These are phyloP conservation scores for Meira nashicola DNA, from an alignment of 1,284 basidiomycete genomes.

Conservation along the genomic window DNA sequence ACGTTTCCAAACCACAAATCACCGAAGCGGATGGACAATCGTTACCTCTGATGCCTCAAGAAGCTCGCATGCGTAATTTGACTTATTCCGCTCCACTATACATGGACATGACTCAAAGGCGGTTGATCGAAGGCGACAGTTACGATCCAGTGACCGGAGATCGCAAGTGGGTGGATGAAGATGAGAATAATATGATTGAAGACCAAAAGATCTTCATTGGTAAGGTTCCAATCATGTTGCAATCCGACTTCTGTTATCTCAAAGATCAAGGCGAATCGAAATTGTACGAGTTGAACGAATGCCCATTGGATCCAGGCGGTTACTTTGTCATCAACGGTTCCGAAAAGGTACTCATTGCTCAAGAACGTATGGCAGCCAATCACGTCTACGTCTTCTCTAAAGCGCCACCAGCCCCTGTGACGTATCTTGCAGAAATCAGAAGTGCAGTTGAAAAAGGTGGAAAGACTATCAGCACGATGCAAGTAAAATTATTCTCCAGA, in stretches of 20 bases:
- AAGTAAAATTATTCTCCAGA: conserved; percentile 92
- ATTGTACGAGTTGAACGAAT: conserved; percentile 88
- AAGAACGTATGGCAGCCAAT: conserved; percentile 99
- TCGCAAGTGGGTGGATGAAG: conserved; percentile 67
- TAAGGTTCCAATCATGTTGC: conserved; percentile 96
- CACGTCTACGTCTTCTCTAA: conserved; percentile 99
- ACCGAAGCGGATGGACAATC: conserved; percentile 94
- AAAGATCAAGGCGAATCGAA: conserved; percentile 72
- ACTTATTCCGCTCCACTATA: conserved; percentile 95
- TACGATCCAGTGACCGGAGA: conserved; percentile 66
- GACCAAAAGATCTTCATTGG: conserved; percentile 87
- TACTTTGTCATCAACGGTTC: conserved; percentile 99
- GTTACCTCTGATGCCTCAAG: conserved; percentile 91
- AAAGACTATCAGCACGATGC: conserved; percentile 96
- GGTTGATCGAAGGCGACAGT: conserved; percentile 72
- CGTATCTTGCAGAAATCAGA: conserved; percentile 92
- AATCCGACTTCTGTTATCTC: conserved; percentile 91
- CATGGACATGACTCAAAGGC: conserved; percentile 87
- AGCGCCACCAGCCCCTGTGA: conserved; percentile 90
- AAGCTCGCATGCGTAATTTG: conserved; percentile 86
- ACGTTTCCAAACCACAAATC: conserved; percentile 86
- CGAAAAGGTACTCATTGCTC: conserved; percentile 97
- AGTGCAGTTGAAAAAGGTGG: conserved; percentile 97
- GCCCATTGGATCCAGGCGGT: conserved; percentile 87
- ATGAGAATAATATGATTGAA: conserved; percentile 61